These are phyloP conservation scores for Eremothecium coryli DNA, from an alignment of 1,139 yeast genomes.

Conservation along the genomic window DNA sequence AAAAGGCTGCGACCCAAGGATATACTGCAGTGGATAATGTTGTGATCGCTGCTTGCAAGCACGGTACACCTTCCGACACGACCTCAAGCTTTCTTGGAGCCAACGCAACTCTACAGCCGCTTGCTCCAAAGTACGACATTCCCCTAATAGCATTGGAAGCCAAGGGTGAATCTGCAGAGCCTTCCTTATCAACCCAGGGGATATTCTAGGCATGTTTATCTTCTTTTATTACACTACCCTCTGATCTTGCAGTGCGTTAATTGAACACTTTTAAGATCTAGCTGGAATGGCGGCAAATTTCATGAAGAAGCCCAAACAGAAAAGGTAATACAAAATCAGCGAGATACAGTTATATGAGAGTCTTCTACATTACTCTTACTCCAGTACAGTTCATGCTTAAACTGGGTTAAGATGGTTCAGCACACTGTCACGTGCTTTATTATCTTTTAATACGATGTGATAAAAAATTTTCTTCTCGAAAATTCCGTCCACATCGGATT, in stretches of 20 bases:
- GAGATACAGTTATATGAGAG: too few relatives aligned
- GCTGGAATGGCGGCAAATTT: too few relatives aligned
- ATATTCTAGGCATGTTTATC: constrained; percentile 14
- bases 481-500: constrained; percentile 2
- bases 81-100: constrained; percentile 34
- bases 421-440: constrained; percentile 2
- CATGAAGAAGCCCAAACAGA: too few relatives aligned
- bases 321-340: too few relatives aligned
- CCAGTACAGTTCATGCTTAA: too few relatives aligned
- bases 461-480: constrained; percentile 5
- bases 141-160: constrained; percentile 29
- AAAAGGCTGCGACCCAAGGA: constrained; percentile 81
- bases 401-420: too few relatives aligned
- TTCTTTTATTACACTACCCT: too few relatives aligned
- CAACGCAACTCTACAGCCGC: constrained; percentile 42
- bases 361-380: too few relatives aligned
- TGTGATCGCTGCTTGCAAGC: constrained; percentile 36
- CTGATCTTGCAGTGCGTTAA: neutral
- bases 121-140: constrained; percentile 29
- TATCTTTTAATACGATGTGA: neutral
- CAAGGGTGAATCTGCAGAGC: constrained; percentile 11
- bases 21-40: constrained; percentile 68
- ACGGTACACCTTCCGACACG: constrained; percentile 27
- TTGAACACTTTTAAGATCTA: too few relatives aligned
- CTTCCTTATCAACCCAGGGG: constrained; percentile 12